Conservation (phyloP, 331 rosid genomes). For the Ulmus americana region DNA sequence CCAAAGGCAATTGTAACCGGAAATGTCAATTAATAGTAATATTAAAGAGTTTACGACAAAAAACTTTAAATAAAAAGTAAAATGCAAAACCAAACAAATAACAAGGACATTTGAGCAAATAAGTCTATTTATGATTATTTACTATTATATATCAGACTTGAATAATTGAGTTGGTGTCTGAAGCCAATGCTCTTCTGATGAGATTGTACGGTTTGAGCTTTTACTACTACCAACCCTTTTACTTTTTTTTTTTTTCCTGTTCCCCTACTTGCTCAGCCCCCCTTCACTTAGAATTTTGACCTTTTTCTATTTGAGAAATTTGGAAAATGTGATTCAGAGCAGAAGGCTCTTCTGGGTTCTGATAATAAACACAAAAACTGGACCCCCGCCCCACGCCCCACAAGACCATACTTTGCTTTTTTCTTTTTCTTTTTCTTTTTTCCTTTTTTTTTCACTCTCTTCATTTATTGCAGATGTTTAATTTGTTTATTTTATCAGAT, state of each 20-base stretch:
- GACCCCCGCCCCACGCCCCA: background rate
- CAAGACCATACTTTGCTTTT: background rate
- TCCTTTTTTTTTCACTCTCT: constrained; percentile 2
- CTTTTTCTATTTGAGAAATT: constrained; percentile 42
- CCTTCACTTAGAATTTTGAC: constrained; percentile 47
- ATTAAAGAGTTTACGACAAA: background rate
- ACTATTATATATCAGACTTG: constrained; percentile 29
- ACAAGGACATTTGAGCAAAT: no score
- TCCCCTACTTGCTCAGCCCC: constrained; percentile 57
- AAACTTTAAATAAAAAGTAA: background rate
- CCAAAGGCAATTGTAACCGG: no score
- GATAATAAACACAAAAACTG: constrained; percentile 9
- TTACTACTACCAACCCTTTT: constrained; percentile 73
- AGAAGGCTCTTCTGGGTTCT: constrained; percentile 24
- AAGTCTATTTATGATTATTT: background rate
- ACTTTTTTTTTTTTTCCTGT: constrained; percentile 69
- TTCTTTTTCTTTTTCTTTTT: background rate
- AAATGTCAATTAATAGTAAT: no score
- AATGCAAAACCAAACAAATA: no score
- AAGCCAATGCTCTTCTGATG: constrained; percentile 48
- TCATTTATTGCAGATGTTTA: constrained; percentile 3
- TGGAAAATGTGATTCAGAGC: constrained; percentile 25
- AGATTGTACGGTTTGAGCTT: constrained; percentile 72
- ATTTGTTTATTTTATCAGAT: background rate
- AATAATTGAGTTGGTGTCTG: constrained; percentile 58